These are phyloP conservation scores for Uncinocarpus reesii DNA, from an alignment of 2,329 filamentous ascomycete species.

Conservation along the genomic window DNA sequence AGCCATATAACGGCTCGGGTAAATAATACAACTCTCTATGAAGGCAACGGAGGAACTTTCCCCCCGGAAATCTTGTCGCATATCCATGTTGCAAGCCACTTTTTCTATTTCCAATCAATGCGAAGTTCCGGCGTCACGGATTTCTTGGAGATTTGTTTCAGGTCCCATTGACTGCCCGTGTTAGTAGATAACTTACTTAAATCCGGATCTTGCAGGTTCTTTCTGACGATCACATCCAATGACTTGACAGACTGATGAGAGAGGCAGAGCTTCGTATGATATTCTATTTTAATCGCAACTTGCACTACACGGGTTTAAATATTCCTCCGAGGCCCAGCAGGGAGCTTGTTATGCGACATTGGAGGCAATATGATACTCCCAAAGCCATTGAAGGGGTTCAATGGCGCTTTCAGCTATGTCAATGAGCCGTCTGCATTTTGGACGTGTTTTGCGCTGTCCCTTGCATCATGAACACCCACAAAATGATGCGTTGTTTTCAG, in stretches of 20 bases:
- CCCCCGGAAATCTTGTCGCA: neutral
- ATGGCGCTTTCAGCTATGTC: constrained; percentile 5
- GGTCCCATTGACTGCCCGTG: constrained; percentile 1
- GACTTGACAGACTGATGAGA: neutral
- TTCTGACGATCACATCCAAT: constrained; percentile 2
- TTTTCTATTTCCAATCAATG: constrained; percentile 6
- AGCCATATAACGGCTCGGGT: neutral
- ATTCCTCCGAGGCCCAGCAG: constrained; percentile 5
- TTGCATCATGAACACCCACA: constrained; percentile 1
- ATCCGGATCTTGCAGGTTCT: constrained; percentile 1
- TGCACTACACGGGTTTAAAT: constrained; percentile 3
- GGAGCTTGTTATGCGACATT: neutral
- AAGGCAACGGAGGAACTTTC: constrained; percentile 6
- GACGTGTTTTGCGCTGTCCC: neutral
- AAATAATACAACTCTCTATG: neutral
- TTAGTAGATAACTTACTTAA: constrained; percentile 9
- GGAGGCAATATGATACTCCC: constrained; percentile 6
- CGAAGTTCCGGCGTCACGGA: constrained; percentile 9
- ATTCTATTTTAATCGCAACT: constrained; percentile 12
- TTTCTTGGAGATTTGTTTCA: constrained; percentile 8
- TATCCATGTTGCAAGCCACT: constrained; percentile 2
- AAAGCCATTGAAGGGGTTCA: neutral
- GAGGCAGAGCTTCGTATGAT: constrained; percentile 7
- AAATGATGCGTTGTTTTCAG: constrained; percentile 11
- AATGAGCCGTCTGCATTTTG: constrained; percentile 4